phyloP scores from a whole-genome alignment of 73 alveolate species.

The Diophrys sp. region DNA sequence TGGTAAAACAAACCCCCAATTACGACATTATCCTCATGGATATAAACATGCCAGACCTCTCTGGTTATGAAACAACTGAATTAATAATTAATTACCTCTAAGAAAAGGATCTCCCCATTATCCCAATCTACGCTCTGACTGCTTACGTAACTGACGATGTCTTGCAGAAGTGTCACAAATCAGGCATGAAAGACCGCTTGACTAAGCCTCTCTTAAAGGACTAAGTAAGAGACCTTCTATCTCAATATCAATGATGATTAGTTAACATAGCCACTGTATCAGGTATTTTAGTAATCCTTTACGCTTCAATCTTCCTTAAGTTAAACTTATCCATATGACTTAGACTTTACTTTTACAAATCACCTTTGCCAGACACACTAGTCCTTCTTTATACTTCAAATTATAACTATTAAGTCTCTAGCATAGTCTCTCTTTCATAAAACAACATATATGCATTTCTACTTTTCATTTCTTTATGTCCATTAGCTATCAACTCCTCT shows the following conservation, averaged over 20 bases:
- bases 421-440: conserved; percentile 66
- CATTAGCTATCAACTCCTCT: conserved; percentile 29
- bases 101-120: neutral
- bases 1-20: neutral
- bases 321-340: neutral
- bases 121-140: neutral
- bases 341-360: too few relatives aligned
- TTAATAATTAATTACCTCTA: neutral
- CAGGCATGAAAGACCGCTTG: neutral
- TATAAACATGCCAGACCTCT: neutral
- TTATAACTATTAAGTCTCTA: conserved; percentile 2
- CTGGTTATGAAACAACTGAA: neutral
- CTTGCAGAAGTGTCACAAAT: neutral
- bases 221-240: too few relatives aligned
- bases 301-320: neutral
- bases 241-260: too few relatives aligned
- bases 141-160: neutral
- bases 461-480: conserved; percentile 31
- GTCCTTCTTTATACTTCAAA: neutral
- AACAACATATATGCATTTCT: conserved; percentile 84
- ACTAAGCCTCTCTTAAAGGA: neutral
- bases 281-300: neutral
- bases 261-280: neutral
- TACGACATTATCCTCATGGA: neutral
- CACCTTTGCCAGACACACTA: neutral